Base-by-base conservation (phyloP, 2,329 filamentous ascomycete genomes). In the Mycogone perniciosa region DNA sequence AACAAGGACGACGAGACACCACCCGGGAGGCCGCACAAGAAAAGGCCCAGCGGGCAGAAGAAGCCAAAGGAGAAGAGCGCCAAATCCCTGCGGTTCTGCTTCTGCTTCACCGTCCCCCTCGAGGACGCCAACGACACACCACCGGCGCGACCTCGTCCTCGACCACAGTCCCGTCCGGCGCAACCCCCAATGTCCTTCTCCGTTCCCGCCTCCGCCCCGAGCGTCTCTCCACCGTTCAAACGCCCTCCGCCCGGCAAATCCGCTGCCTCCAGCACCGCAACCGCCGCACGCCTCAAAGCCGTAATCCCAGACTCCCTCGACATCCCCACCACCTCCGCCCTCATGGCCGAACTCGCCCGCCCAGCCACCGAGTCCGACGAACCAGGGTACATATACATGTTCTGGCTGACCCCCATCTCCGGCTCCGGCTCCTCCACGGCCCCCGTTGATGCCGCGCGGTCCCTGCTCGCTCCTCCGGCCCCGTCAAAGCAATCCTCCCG, bases 311-410 rank as follows among this genome's bases (percentile, higher is more conserved):
- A 76, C 7, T 70, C 76, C 2, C 73, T 89, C 4, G 77, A 84
- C 2, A 83, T 88, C 1, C 74, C 85, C 58, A 86, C 82, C 0
- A 76, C 87, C 0, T 85, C 89, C 0, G 71, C 76, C 5, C 76
- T 97, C 4, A 77, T 92, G 53, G 75, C 85, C 2, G 91, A 97
- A 67, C 76, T 97, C 7, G 81, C 76, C 69, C 64, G 93, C 79
- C 73, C 89, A 76, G 65, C 63, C 34, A 62, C 66, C 1, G 80
- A 91, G 42, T 90, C 89, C 0, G 73, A 81, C 26, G 88, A 95
- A 59, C 75, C 86, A 9, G 93, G 93, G 35, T 99, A 93, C 71
- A 97, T 99, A 59, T 99, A 99, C 76, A 95, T 99, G 68, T 99
- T 97, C 76, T 96, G 92, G 90, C 77, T 96, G 26, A 96, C 89